A percentile compares a stretch with the other conserved stretches of the same genome.
Conservation (phyloP, 495 filamentous ascomycete genomes). For the Xylaria intraflava region DNA sequence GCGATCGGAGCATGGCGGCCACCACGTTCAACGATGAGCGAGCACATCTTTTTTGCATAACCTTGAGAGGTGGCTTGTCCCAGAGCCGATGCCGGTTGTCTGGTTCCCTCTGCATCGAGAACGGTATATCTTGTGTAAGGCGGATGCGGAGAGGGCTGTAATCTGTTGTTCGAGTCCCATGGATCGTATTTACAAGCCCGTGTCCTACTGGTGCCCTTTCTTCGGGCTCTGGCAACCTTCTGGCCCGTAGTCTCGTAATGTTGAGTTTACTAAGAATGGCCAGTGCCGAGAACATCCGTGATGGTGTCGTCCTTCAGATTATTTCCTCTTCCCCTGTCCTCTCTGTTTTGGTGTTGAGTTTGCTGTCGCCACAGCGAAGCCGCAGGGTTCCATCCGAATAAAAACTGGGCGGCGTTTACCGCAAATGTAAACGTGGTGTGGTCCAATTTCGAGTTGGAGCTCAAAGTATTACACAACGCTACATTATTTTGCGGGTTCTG, state of each 20-base stretch:
- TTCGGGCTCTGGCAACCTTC: not conserved
- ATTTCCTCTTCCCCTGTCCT: not conserved
- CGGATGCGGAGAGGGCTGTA: conserved; percentile 4
- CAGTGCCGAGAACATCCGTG: not conserved
- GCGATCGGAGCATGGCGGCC: conserved; percentile 6
- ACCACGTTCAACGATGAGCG: not conserved
- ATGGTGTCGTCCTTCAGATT: not conserved
- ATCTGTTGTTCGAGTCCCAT: not conserved
- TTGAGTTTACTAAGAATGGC: not conserved
- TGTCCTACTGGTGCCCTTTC: not conserved
- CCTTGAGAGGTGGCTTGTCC: not conserved
- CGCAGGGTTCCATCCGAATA: conserved; percentile 3
- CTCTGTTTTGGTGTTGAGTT: not conserved
- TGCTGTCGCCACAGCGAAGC: not conserved
- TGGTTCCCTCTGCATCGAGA: conserved; percentile 4
- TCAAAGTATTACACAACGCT: not conserved
- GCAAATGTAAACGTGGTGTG: conserved; percentile 1
- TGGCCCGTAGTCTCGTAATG: conserved; percentile 1
- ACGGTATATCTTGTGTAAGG: not conserved
- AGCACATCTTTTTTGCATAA: not conserved
- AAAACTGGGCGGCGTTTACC: conserved; percentile 1
- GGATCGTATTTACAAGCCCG: conserved; percentile 5
- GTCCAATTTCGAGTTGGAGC: conserved; percentile 2
- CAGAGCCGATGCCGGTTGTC: not conserved
- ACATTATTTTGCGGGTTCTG: not conserved